A percentile compares a stretch with the other conserved stretches of the same genome.
Conservation (phyloP, 495 filamentous ascomycete species). For the Aspergillus haitiensis region DNA sequence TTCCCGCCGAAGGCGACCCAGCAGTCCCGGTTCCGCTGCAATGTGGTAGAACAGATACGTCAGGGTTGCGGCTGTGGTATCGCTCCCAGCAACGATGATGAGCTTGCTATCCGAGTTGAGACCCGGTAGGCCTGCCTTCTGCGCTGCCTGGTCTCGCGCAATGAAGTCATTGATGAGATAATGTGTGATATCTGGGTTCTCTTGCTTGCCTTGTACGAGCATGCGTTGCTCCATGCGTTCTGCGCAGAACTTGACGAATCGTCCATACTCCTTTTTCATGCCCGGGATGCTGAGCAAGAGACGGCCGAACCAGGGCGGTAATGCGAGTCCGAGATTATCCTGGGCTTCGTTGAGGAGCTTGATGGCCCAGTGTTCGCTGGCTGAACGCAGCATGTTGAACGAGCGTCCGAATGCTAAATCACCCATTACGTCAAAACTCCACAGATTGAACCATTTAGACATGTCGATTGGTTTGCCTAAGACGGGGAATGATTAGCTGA, state of each 20-base stretch:
- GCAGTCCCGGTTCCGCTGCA: neutral
- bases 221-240: neutral
- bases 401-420: slow-evolving; percentile 39
- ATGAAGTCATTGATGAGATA: slow-evolving; percentile 9
- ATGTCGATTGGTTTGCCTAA: slow-evolving; percentile 30
- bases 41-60: slow-evolving; percentile 1
- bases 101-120: slow-evolving; percentile 4
- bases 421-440: slow-evolving; percentile 44
- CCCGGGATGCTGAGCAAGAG: slow-evolving; percentile 8
- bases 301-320: slow-evolving; percentile 25
- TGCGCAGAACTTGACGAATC: slow-evolving; percentile 1
- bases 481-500: neutral
- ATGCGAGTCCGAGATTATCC: slow-evolving; percentile 8
- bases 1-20: neutral
- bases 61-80: slow-evolving; percentile 9
- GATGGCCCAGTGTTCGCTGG: slow-evolving; percentile 29
- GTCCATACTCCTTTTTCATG: slow-evolving; percentile 17
- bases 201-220: neutral
- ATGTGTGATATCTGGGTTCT: slow-evolving; percentile 8
- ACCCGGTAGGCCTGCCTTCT: neutral
- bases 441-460: slow-evolving; percentile 34
- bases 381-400: slow-evolving; percentile 36
- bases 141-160: neutral
- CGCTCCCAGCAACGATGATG: slow-evolving; percentile 12
- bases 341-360: slow-evolving; percentile 22